Evolutionary conservation across 202 grass and related monocot species (phyloP).

Genomic region (Dendrocalamus latiflorus): DNA sequence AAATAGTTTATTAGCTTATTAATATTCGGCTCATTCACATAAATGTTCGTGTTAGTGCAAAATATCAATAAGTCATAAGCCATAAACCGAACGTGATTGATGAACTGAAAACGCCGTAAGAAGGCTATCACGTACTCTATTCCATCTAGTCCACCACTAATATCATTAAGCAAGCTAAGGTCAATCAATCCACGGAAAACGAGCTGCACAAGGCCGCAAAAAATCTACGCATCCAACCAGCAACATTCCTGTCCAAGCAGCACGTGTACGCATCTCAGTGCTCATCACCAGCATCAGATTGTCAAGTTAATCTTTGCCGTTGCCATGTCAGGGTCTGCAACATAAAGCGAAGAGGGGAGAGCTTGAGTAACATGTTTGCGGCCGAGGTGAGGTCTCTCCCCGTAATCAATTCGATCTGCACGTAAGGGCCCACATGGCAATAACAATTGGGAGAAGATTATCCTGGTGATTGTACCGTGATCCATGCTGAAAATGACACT

Average conservation of each 20-base stretch:
- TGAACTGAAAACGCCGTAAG: too few relatives aligned
- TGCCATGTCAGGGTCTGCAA: slow-evolving; percentile 6
- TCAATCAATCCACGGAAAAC: not conserved
- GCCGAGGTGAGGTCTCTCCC: not conserved
- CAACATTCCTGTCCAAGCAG: not conserved
- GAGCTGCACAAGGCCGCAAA: slow-evolving; percentile 20
- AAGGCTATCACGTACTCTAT: too few relatives aligned
- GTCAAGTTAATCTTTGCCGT: not conserved
- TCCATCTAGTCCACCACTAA: too few relatives aligned
- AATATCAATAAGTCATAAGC: too few relatives aligned
- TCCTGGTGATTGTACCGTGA: not conserved
- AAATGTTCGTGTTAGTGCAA: too few relatives aligned
- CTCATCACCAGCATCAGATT: not conserved
- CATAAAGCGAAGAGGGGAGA: not conserved
- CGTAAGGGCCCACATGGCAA: not conserved
- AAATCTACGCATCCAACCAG: not conserved
- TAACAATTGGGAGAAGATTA: not conserved
- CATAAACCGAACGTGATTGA: too few relatives aligned
- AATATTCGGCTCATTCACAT: too few relatives aligned
- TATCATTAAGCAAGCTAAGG: not conserved
- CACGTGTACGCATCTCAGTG: not conserved
- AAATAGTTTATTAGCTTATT: too few relatives aligned
- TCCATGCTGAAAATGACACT: slow-evolving; percentile 25
- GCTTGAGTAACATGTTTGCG: not conserved
- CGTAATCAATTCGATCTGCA: not conserved